Base-by-base conservation (phyloP, 2,329 filamentous ascomycete species). In the Zymoseptoria passerinii region DNA sequence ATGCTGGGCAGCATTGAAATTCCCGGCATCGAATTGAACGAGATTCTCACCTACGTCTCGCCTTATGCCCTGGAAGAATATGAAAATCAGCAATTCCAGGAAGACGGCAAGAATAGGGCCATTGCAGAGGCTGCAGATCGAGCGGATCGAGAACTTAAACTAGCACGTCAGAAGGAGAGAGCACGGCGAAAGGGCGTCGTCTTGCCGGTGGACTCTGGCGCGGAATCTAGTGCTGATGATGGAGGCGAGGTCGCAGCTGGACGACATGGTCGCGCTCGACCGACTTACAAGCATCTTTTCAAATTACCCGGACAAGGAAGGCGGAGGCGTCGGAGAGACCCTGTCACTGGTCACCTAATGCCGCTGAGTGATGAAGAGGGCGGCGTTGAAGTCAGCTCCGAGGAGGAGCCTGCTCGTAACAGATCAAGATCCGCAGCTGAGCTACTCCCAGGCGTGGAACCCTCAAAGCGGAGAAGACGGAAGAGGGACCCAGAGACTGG, bases 1-100 rank as follows among this genome's bases (percentile, higher is more conserved):
- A 63, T 63, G 49, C 64, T 72, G 23, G 71, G 67, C 35, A 58
- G 62, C 1, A 61, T 65, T 2, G 53, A 60, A 6, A 57, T 72
- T 2, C 55, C 65, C 3, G 63, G 67, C 48, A 61, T 73, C 48
- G 55, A 60, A 6, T 49, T 71, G 3, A 58, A 69, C 10, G 69
- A 72, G 52, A 64, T 73, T 19, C 58, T 70, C 8, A 66, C 72
- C 19, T 73, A 71, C 57, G 67, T 73, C 13, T 72, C 70, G 5
- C 59, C 69, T n/a, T 61, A 65, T 28, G 67, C 71, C 35, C 59
- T 73, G 20, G 71, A 73, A 56, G 63, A 62, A 2, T 73, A 64
- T 52, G 71, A 73, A 54, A 68, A 71, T 56, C 53, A 58, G 40
- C 59, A 63, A 20, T 73, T 73, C 59, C 62, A 62, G 8, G 61